Evolutionary conservation across 2,329 filamentous ascomycete species (phyloP), one percentile per base, ranked within the genome.

Genomic region (Aspergillus sojae): DNA sequence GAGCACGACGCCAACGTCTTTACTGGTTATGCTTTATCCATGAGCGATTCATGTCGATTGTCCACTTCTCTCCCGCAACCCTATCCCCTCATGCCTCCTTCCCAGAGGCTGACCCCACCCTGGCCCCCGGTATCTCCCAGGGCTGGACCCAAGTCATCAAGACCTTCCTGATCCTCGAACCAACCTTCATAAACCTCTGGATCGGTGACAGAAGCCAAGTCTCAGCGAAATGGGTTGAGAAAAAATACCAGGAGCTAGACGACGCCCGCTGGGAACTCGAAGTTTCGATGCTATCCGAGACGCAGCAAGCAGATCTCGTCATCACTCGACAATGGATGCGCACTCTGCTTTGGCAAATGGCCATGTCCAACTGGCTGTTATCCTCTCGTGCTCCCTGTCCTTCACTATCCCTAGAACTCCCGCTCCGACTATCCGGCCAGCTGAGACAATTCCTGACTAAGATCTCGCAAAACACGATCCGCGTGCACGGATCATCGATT

Each of bases 1-100:
- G 78, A 28, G 77, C 80, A 28, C 74, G 77, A 56, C 71, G 81
- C 56, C 83, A 85, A 65, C 77, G 85, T 3, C 71, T 85, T 1
- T 86, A 86, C 70, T 87, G 85, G 84, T 80, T 85, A 65, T 80
- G 80, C 14, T 86, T 83, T 67, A 84, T 87, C 36, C 84, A 86
- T 63, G 85, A 87, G 69, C 81, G 85, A 19, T 87, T 86, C 68
- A 69, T 84, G n/a, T 82, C 82, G 39, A 81, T 86, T 30, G 75
- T 83, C 4, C 80, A 84, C 45, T 84, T 84, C 50, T 81, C 81
- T 5, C 76, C 74, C n/a, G 75, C 78, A 5, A 77, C 78, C 11
- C 68, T 82, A n/a, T 75, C 74, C 6, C 77, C 79, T 14, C 72
- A 81, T 21, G 72, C 72, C 14, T 70, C 69, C 3, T 70, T 79